phyloP scores from a whole-genome alignment of 2,329 filamentous ascomycete genomes.

The Chrysoporthe deuterocubensis region DNA sequence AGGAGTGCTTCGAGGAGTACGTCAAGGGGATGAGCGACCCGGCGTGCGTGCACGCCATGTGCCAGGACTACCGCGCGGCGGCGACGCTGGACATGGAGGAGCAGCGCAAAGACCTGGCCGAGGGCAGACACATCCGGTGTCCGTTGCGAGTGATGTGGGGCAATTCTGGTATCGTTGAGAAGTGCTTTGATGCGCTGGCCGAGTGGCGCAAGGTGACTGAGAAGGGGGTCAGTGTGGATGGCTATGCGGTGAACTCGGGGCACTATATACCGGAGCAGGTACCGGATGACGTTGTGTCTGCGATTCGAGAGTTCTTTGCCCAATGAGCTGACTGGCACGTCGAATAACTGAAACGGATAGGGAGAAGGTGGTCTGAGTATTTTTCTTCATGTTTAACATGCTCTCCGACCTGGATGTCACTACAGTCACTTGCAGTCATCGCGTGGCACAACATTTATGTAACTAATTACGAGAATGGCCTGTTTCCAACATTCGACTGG shows the following conservation, averaged over 20 bases:
- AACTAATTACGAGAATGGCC: too few species aligned
- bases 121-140: slow-evolving; percentile 48
- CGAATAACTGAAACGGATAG: background rate
- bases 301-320: slow-evolving; percentile 44
- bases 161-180: slow-evolving; percentile 51
- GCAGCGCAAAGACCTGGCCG: slow-evolving; percentile 48
- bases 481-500: background rate
- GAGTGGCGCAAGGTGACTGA: slow-evolving; percentile 56
- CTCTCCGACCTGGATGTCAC: too few species aligned
- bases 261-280: slow-evolving; percentile 57
- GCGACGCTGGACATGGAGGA: slow-evolving; percentile 57
- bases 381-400: background rate
- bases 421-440: background rate
- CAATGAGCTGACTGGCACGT: background rate
- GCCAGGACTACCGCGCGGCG: slow-evolving; percentile 60
- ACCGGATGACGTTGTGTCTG: slow-evolving; percentile 49
- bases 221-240: slow-evolving; percentile 41
- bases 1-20: slow-evolving; percentile 46
- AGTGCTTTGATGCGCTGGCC: slow-evolving; percentile 50
- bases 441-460: background rate
- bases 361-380: too few species aligned
- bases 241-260: slow-evolving; percentile 49
- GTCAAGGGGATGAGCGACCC: slow-evolving; percentile 45
- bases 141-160: slow-evolving; percentile 58
- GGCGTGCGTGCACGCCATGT: slow-evolving; percentile 51